phyloP scores from a whole-genome alignment of 768 basidiomycete species.

The Suillus lakei region DNA sequence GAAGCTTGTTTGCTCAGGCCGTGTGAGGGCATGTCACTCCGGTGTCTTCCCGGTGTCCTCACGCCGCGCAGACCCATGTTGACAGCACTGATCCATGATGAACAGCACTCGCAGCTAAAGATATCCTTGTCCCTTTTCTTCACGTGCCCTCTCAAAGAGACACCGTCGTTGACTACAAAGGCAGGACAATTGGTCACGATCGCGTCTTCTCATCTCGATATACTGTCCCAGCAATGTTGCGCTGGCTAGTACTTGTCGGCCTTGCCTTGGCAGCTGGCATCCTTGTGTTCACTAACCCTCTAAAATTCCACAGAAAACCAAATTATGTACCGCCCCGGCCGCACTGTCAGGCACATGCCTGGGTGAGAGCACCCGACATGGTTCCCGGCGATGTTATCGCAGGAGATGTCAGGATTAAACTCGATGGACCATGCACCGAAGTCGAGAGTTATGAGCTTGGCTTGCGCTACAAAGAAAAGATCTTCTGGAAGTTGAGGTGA shows the following conservation, averaged over 20 bases:
- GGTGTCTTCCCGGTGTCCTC: background rate
- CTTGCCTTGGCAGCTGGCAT: background rate
- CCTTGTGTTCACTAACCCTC: background rate
- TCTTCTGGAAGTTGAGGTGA: conserved; percentile 1
- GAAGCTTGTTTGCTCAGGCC: background rate
- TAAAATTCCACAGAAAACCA: background rate
- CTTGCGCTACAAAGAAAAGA: conserved; percentile 7
- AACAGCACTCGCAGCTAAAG: background rate
- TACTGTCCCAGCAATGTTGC: background rate
- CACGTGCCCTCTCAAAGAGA: background rate
- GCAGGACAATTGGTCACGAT: background rate
- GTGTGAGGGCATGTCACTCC: background rate
- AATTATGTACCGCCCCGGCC: background rate
- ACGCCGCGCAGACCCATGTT: background rate
- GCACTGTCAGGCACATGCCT: conserved; percentile 4
- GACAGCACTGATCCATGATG: background rate
- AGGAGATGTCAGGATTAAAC: conserved; percentile 7
- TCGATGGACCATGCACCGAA: background rate
- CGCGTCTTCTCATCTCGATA: background rate
- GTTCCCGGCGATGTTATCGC: background rate
- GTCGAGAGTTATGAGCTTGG: background rate
- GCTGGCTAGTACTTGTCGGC: background rate
- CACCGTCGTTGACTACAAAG: background rate
- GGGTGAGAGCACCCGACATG: conserved; percentile 10
- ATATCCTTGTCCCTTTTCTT: background rate